A percentile compares a stretch with the other conserved stretches of the same genome.
Conservation (phyloP, 2,329 filamentous ascomycete genomes). For the Aspergillus piperis region DNA sequence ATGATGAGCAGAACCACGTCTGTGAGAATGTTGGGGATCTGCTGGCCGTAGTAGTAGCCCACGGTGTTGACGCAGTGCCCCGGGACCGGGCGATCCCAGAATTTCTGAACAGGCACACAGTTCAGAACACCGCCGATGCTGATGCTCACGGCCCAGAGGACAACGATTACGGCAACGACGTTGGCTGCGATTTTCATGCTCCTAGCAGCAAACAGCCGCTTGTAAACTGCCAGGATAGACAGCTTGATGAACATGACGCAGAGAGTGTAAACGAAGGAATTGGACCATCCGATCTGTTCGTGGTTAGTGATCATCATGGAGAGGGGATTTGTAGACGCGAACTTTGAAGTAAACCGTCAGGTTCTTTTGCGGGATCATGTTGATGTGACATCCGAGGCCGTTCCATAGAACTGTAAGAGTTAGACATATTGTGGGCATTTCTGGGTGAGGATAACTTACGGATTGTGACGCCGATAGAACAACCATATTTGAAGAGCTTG, state of each 20-base stretch:
- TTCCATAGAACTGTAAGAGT: slow-evolving; percentile 26
- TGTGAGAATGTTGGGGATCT: slow-evolving; percentile 34
- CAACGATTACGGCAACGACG: background rate
- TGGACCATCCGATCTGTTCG: slow-evolving; percentile 29
- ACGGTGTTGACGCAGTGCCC: slow-evolving; percentile 29
- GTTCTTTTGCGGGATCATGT: slow-evolving; percentile 28
- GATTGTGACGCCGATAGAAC: slow-evolving; percentile 28
- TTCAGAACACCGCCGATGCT: background rate
- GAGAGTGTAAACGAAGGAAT: slow-evolving; percentile 29
- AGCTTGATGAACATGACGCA: slow-evolving; percentile 6
- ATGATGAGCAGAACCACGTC: slow-evolving; percentile 31
- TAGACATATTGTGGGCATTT: background rate
- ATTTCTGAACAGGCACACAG: slow-evolving; percentile 18
- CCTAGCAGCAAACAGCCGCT: background rate
- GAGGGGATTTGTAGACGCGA: background rate
- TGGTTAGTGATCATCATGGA: slow-evolving; percentile 2
- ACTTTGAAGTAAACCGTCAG: slow-evolving; percentile 29
- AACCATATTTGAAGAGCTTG: slow-evolving; percentile 34
- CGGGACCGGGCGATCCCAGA: slow-evolving; percentile 27
- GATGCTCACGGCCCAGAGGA: background rate
- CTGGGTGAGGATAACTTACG: slow-evolving; percentile 21
- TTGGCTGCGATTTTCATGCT: background rate
- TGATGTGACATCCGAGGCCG: slow-evolving; percentile 32
- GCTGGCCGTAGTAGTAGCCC: slow-evolving; percentile 31
- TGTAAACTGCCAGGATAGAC: slow-evolving; percentile 3